These are phyloP conservation scores for Amanita pseudoporphyria DNA, from an alignment of 768 basidiomycete genomes.

Conservation along the genomic window DNA sequence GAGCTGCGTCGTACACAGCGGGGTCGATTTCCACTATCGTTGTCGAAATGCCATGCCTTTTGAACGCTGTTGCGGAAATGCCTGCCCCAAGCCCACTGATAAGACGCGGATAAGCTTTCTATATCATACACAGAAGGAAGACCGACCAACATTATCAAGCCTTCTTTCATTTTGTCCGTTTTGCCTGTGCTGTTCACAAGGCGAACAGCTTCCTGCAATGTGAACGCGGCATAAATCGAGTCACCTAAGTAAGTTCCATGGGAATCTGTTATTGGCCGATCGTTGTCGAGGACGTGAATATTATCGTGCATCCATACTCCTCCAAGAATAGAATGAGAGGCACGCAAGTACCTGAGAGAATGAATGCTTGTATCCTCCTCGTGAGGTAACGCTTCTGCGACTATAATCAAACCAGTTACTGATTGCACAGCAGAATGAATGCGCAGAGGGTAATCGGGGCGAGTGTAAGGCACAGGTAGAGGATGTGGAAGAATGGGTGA, in stretches of 20 bases:
- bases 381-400: conserved; percentile 58
- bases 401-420: conserved; percentile 73
- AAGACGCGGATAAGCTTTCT: conserved; percentile 6
- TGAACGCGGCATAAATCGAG: conserved; percentile 78
- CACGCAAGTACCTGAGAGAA: conserved; percentile 52
- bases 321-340: conserved; percentile 55
- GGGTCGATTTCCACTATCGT: conserved; percentile 94
- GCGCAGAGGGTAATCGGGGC: conserved; percentile 44
- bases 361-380: conserved; percentile 27
- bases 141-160: conserved; percentile 57
- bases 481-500: conserved; percentile 54
- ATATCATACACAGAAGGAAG: not conserved
- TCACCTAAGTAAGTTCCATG: conserved; percentile 52
- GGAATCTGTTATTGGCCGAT: conserved; percentile 36
- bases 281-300: conserved; percentile 31
- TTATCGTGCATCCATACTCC: conserved; percentile 71
- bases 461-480: conserved; percentile 36
- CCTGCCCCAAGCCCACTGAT: conserved; percentile 83
- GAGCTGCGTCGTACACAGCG: conserved; percentile 77
- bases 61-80: conserved; percentile 68
- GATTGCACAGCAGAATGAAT: conserved; percentile 62
- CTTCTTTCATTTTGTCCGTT: conserved; percentile 37
- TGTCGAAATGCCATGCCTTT: conserved; percentile 55
- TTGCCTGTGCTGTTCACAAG: conserved; percentile 44
- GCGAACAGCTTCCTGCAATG: conserved; percentile 78